phyloP scores from a whole-genome alignment of 73 alveolate species.

The Blepharisma stoltei region DNA sequence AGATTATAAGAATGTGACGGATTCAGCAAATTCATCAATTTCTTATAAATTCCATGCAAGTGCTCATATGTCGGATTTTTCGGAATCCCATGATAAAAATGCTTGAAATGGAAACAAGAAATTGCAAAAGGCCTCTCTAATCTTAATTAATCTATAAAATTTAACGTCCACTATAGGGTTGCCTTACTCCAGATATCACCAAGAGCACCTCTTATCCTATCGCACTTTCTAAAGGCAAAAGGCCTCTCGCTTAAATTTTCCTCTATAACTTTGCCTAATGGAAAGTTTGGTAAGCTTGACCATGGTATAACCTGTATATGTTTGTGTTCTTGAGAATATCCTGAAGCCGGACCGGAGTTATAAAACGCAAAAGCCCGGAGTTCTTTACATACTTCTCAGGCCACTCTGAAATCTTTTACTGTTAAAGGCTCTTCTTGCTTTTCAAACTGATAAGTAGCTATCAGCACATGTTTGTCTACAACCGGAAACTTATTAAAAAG shows the following conservation, averaged over 20 bases:
- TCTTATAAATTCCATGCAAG: not conserved
- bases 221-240: too few species aligned
- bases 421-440: constrained; percentile 37
- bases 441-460: constrained; percentile 52
- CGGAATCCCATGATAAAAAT: constrained; percentile 11
- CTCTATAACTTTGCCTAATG: not conserved
- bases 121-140: constrained; percentile 9
- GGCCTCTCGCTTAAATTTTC: not conserved
- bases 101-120: constrained; percentile 29
- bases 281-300: constrained; percentile 1
- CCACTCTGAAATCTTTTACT: constrained; percentile 50
- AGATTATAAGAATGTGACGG: constrained; percentile 16
- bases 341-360: constrained; percentile 56
- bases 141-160: too few species aligned
- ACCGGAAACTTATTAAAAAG: constrained; percentile 51
- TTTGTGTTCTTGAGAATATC: constrained; percentile 60
- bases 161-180: too few species aligned
- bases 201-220: too few species aligned
- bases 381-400: constrained; percentile 31
- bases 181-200: too few species aligned
- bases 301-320: constrained; percentile 58
- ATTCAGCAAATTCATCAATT: not conserved
- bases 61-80: not conserved
- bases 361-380: constrained; percentile 49
- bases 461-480: constrained; percentile 49